Evolutionary conservation across 2,329 filamentous ascomycete species (phyloP), one percentile per base, ranked within the genome.

Genomic region (Pyricularia sp.): DNA sequence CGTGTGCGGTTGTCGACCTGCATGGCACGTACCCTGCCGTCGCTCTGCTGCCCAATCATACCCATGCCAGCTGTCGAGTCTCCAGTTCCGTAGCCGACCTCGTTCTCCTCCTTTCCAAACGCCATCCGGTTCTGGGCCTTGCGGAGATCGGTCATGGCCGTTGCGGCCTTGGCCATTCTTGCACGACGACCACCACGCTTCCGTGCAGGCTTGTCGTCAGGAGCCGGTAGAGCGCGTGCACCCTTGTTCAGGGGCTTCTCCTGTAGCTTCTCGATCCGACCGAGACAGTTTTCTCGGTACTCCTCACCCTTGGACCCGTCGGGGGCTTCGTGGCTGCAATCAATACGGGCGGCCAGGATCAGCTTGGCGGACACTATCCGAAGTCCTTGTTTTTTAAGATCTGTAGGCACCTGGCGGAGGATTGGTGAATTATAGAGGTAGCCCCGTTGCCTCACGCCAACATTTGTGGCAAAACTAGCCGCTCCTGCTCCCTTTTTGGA

Each of bases 41-140:
- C 92, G 76, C 94, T 92, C 72, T 88, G 84, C 75, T 93, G 90
- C 0, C 95, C 95, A 71, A 99, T 94, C 95, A 98, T 98, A 69
- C 95, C 95, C 78, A 99, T 82, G 31, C 95, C 95, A 70, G 90
- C 89, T 0, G 94, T 97, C 69, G 88, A 88, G 73, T 97, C 93
- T 67, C 93, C 92, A 0, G 88, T 88, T 50, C 93, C 94, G 77
- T 96, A 98, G 36, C 94, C 94, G 0, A 95, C 90, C 79, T 99
- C 95, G 74, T 88, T 90, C 79, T 99, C 95, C 78, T 98, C 94
- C 77, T 97, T 95, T 70, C 94, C 94, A 76, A 99, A 99, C 0
- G 90, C 93, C 87, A 99, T 90, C 68, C 95, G 88, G 81, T 99
- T 99, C 80, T 98, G 95, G 4, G 93, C 93, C 79, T 98, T 97